Evolutionary conservation across 108 stramenopile species (phyloP).

Genomic region (Skeletonema menzelii): DNA sequence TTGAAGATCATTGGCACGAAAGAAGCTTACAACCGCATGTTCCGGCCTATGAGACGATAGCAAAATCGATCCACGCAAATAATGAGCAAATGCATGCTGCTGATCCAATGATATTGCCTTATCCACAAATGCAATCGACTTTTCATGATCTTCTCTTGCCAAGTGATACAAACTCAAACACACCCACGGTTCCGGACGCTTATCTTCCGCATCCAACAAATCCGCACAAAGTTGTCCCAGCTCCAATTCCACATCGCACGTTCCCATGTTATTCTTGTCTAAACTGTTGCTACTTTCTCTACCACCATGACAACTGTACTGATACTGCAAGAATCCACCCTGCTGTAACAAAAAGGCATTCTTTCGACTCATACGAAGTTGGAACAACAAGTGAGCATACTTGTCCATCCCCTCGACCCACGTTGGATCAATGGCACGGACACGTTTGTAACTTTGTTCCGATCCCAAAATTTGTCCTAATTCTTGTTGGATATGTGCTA

Average conservation of each 20-base stretch:
- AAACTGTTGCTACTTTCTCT: slow-evolving; percentile 6
- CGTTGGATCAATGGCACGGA: slow-evolving; percentile 28
- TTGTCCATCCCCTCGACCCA: slow-evolving; percentile 68
- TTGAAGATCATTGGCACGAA: slow-evolving; percentile 73
- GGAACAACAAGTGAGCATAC: slow-evolving; percentile 65
- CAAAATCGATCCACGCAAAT: slow-evolving; percentile 69
- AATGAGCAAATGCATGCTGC: slow-evolving; percentile 76
- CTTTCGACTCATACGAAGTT: slow-evolving; percentile 66
- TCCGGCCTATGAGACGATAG: slow-evolving; percentile 74
- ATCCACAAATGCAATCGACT: slow-evolving; percentile 69
- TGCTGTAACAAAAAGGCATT: slow-evolving; percentile 47
- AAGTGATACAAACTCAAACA: slow-evolving; percentile 75
- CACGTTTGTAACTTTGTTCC: slow-evolving; percentile 40
- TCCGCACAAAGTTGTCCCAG: slow-evolving; percentile 66
- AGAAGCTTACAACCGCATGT: slow-evolving; percentile 77
- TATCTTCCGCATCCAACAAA: slow-evolving; percentile 72
- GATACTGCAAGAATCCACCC: slow-evolving; percentile 55
- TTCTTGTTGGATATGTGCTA: slow-evolving; percentile 64
- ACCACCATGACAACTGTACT: slow-evolving; percentile 33
- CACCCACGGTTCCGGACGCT: slow-evolving; percentile 80
- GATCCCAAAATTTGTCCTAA: slow-evolving; percentile 25
- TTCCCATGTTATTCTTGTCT: slow-evolving; percentile 47
- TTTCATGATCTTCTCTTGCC: slow-evolving; percentile 73
- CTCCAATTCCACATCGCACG: slow-evolving; percentile 50
- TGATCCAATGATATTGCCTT: slow-evolving; percentile 80